These are phyloP conservation scores for Chenopodium quinoa DNA, from an alignment of 148 eudicot species.

Conservation along the genomic window DNA sequence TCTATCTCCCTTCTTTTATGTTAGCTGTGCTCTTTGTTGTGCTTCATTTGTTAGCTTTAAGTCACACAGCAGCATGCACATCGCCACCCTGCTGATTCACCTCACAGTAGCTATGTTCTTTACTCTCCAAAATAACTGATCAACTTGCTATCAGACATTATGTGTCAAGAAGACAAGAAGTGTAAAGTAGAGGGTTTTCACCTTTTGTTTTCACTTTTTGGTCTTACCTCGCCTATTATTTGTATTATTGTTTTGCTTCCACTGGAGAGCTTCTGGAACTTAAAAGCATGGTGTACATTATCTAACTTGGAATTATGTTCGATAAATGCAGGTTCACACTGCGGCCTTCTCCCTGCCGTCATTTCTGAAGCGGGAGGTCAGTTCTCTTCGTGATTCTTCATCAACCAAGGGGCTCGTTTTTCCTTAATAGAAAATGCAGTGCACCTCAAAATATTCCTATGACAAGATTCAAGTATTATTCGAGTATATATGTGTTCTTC, in stretches of 20 bases:
- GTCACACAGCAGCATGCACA: no score
- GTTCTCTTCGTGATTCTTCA: constrained; percentile 38
- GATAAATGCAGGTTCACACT: constrained; percentile 56
- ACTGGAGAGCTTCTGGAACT: not conserved
- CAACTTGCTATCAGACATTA: no score
- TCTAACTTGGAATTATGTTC: not conserved
- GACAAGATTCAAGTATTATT: not conserved
- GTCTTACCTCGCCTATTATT: no score
- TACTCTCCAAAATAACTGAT: no score
- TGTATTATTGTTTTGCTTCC: not conserved
- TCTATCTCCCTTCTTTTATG: not conserved
- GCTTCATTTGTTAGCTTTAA: not conserved
- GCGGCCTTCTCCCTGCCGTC: constrained; percentile 91
- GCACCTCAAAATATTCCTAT: not conserved
- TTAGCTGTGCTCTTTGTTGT: no score
- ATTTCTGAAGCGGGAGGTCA: constrained; percentile 70
- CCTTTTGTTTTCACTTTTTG: no score
- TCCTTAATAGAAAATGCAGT: not conserved
- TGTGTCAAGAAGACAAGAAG: no score
- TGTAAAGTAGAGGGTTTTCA: no score
- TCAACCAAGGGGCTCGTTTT: constrained; percentile 11
- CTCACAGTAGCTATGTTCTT: no score
- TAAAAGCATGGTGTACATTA: not conserved
- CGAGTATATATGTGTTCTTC: constrained; percentile 20
- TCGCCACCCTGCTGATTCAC: no score